Evolutionary conservation across 1,284 basidiomycete genomes (phyloP), one percentile per base, ranked within the genome.

Genomic region (Cryptococcus sp.): DNA sequence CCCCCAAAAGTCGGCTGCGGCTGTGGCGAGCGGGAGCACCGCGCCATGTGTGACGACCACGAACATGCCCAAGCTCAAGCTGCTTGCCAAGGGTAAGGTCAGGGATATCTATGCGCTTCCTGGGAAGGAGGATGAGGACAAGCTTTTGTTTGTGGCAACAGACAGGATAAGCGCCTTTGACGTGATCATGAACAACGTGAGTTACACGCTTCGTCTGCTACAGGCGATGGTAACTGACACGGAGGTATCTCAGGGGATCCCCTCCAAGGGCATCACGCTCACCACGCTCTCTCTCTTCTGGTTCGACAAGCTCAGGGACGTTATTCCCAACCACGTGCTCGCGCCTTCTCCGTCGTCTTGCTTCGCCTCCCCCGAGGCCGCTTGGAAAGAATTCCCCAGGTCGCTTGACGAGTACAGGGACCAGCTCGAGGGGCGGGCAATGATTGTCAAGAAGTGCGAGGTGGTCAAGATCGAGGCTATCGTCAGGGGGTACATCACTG

Each of bases 121-220:
- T 79, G 84, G 62, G 78, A 82, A 61, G 78, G 64, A 87, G 56
- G 75, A 78, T 55, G 65, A 67, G 37, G 82, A 85, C 62, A 78
- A 77, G 64, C 82, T 97, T 28, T 83, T 99, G 55, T 98, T 98
- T 76, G 88, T 98, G 53, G 93, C 95, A 6, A 89, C 91, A 15
- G 96, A 98, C 79, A 83, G 96, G 60, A 96, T 98, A 72, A 95
- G 91, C 20, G 94, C 95, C 0, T 98, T 92, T 79, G 95, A 99
- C 81, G 89, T 98, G 61, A 87, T 96, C 72, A 83, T 97, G 69
- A 85, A 86, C 74, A 91, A 93, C 76, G 92, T 95, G 70, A 70
- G 87, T 24, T 43, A 15, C 0, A 3, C 9, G 37, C 42, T 54
- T 18, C 8, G 6, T n/a, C 13, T 33, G 37, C 11, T 20, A 8